A percentile compares a stretch with the other conserved stretches of the same genome.
These are phyloP conservation scores for Rhizophlyctis rosea DNA, from an alignment of 192 early-diverging fungal genomes.

Conservation along the genomic window DNA sequence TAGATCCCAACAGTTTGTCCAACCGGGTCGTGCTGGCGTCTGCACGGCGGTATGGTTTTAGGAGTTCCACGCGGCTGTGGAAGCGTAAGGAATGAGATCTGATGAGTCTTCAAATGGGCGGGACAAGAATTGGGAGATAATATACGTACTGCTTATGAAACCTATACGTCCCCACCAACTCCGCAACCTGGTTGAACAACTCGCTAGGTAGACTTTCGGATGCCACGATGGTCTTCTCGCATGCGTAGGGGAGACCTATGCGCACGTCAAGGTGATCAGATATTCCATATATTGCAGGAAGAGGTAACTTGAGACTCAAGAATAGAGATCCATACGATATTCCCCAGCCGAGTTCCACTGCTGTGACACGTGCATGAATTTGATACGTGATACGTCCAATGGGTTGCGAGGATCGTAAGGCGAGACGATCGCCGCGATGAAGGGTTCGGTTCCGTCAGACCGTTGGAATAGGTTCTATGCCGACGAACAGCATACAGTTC, in stretches of 20 bases:
- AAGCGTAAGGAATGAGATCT: conserved; percentile 4
- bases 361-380: conserved; percentile 58
- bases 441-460: conserved; percentile 71
- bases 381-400: conserved; percentile 54
- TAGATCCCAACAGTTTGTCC: conserved; percentile 57
- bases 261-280: no score
- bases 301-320: no score
- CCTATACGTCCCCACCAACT: conserved; percentile 61
- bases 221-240: conserved; percentile 43
- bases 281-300: no score
- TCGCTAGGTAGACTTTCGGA: conserved; percentile 44
- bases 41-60: conserved; percentile 30
- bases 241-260: conserved; percentile 60
- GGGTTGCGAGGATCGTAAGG: conserved; percentile 66
- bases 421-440: conserved; percentile 84
- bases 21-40: conserved; percentile 51
- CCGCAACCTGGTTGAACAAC: conserved; percentile 51
- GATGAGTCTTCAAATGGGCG: background rate
- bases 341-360: conserved; percentile 44
- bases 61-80: conserved; percentile 56
- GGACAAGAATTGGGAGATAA: background rate
- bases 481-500: no score
- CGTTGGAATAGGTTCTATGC: conserved; percentile 68
- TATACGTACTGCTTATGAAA: conserved; percentile 52
- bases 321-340: no score